Conservation (phyloP, 176 grass and related monocot species). For the Bolboschoenus planiculmis region DNA sequence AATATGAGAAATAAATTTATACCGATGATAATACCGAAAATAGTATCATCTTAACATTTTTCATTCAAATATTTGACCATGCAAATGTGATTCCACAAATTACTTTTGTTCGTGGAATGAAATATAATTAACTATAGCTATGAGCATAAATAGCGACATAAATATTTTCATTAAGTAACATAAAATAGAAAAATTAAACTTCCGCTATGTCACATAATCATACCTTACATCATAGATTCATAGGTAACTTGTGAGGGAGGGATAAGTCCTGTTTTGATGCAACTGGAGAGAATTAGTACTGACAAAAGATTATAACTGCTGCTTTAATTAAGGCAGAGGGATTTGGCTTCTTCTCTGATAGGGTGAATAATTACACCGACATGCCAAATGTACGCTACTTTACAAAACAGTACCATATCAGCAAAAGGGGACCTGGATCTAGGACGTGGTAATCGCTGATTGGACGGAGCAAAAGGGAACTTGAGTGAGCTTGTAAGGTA, state of each 20-base stretch:
- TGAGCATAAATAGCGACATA: neutral
- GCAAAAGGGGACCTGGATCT: neutral
- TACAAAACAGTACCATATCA: neutral
- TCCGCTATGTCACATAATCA: too few relatives aligned
- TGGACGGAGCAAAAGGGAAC: too few relatives aligned
- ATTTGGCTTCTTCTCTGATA: constrained; percentile 13
- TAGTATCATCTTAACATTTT: too few relatives aligned
- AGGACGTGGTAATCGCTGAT: neutral
- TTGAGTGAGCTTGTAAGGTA: too few relatives aligned
- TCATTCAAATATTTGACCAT: neutral
- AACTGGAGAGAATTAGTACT: constrained; percentile 5
- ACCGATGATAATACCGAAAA: too few relatives aligned
- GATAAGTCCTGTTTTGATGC: neutral
- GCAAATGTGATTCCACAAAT: neutral
- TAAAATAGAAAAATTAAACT: too few relatives aligned
- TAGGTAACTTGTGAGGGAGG: neutral
- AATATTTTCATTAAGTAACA: neutral
- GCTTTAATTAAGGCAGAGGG: constrained; percentile 30
- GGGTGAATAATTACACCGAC: neutral
- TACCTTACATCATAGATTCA: neutral
- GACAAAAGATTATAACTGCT: constrained; percentile 47
- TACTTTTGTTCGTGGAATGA: neutral
- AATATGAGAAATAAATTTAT: too few relatives aligned
- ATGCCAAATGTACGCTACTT: neutral
- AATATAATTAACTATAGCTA: neutral